phyloP scores from a whole-genome alignment of 2,329 filamentous ascomycete species.

The Xylariaceae sp. region DNA sequence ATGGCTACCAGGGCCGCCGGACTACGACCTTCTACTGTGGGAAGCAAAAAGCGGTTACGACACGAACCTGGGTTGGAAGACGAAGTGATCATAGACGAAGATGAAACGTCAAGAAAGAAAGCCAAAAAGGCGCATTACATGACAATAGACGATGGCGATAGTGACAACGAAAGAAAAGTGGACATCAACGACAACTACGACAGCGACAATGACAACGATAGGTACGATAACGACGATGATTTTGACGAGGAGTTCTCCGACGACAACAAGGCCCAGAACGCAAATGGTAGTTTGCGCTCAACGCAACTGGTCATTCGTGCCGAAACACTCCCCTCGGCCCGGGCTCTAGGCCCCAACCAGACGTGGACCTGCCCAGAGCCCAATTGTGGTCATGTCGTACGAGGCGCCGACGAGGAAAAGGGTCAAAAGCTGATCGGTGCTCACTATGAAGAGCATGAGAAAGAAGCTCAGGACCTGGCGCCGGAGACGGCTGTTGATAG shows the following conservation, averaged over 20 bases:
- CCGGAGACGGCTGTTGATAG: constrained; percentile 32
- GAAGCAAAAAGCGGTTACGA: constrained; percentile 42
- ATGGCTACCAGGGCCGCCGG: constrained; percentile 41
- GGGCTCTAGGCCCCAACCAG: constrained; percentile 52
- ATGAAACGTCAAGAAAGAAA: constrained; percentile 28
- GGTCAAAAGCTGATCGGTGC: constrained; percentile 53
- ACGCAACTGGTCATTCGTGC: constrained; percentile 41
- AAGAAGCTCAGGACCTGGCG: constrained; percentile 44
- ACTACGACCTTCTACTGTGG: constrained; percentile 38
- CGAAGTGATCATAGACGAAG: constrained; percentile 34
- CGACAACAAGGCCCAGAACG: constrained; percentile 33
- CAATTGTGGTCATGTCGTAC: constrained; percentile 59
- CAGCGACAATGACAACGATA: constrained; percentile 18
- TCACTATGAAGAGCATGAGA: constrained; percentile 58
- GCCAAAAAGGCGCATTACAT: constrained; percentile 25
- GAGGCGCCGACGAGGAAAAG: constrained; percentile 51
- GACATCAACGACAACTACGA: constrained; percentile 19
- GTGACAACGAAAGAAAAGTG: constrained; percentile 20
- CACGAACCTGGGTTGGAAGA: constrained; percentile 32
- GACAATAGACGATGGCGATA: constrained; percentile 20
- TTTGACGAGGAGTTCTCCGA: constrained; percentile 18
- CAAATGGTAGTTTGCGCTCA: constrained; percentile 16
- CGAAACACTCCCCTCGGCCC: constrained; percentile 45
- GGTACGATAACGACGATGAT: constrained; percentile 17
- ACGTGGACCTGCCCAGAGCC: constrained; percentile 63